Conservation (phyloP, 1,284 basidiomycete genomes). For the Austroboletus niveus region DNA sequence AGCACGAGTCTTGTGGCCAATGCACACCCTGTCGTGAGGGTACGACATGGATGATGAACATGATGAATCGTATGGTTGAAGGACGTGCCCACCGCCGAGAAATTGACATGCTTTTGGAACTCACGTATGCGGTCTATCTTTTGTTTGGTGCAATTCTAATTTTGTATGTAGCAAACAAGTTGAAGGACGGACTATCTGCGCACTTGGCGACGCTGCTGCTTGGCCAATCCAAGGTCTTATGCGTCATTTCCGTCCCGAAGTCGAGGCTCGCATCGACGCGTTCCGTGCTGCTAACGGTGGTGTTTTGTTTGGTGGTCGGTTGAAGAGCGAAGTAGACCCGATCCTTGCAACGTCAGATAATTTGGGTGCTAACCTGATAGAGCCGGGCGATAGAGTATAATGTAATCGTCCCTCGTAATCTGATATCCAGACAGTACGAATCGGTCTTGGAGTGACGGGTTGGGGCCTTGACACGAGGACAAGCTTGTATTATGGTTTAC, state of each 20-base stretch:
- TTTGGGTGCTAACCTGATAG: conserved; percentile 55
- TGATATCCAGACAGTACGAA: neutral
- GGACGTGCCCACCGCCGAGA: conserved; percentile 90
- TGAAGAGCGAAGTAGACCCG: conserved; percentile 72
- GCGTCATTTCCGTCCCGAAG: conserved; percentile 94
- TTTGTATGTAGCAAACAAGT: conserved; percentile 78
- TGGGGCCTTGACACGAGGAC: neutral
- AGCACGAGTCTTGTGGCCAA: conserved; percentile 98
- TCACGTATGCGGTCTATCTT: conserved; percentile 59
- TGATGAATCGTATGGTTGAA: conserved; percentile 93
- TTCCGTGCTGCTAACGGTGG: conserved; percentile 81
- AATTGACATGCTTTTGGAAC: conserved; percentile 95
- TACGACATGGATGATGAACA: conserved; percentile 98
- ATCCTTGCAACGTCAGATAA: conserved; percentile 80
- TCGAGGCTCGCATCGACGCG: conserved; percentile 81
- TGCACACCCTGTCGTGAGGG: conserved; percentile 97
- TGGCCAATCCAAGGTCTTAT: conserved; percentile 98
- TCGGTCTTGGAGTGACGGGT: neutral
- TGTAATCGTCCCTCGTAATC: conserved; percentile 4
- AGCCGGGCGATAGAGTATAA: conserved; percentile 34
- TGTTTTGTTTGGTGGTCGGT: conserved; percentile 86
- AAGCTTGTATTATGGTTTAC: neutral
- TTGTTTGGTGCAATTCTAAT: conserved; percentile 13
- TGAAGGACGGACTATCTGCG: conserved; percentile 95
- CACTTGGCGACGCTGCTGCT: conserved; percentile 94